These are phyloP conservation scores for Fusarium sp. DNA, from an alignment of 2,329 filamentous ascomycete genomes.

Conservation along the genomic window DNA sequence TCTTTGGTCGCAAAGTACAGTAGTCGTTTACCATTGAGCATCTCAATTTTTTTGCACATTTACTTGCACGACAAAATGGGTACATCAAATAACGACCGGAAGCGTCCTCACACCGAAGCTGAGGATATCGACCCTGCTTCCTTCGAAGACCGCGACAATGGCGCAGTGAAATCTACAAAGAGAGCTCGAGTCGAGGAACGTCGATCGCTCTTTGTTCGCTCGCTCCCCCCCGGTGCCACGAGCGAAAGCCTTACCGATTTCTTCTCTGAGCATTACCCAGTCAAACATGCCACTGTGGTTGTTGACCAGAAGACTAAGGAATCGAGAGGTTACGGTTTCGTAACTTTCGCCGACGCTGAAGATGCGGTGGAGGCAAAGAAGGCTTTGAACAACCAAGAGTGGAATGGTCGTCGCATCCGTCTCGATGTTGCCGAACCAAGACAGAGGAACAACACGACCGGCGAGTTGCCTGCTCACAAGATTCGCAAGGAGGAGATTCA, in stretches of 20 bases:
- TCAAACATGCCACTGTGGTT: slow-evolving; percentile 97
- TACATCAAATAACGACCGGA: slow-evolving; percentile 48
- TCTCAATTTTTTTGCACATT: slow-evolving; percentile 5
- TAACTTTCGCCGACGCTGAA: slow-evolving; percentile 93
- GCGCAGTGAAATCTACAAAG: slow-evolving; percentile 56
- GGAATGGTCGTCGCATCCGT: slow-evolving; percentile 84
- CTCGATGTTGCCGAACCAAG: slow-evolving; percentile 90
- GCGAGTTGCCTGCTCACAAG: slow-evolving; percentile 57
- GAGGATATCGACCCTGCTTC: slow-evolving; percentile 47
- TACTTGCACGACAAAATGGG: slow-evolving; percentile 43
- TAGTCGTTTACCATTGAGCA: neutral
- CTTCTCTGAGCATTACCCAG: slow-evolving; percentile 93
- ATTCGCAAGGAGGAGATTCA: slow-evolving; percentile 68
- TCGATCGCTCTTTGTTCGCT: slow-evolving; percentile 89
- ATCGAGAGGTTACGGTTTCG: slow-evolving; percentile 94
- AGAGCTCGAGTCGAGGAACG: slow-evolving; percentile 69
- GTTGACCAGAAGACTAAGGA: slow-evolving; percentile 85
- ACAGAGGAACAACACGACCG: slow-evolving; percentile 70
- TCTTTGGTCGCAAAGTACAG: slow-evolving; percentile 27
- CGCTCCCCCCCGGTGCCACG: slow-evolving; percentile 80
- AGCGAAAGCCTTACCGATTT: slow-evolving; percentile 85
- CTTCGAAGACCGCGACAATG: slow-evolving; percentile 49
- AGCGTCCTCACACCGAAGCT: slow-evolving; percentile 50
- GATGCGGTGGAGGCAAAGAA: slow-evolving; percentile 85
- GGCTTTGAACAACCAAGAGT: slow-evolving; percentile 80